phyloP scores from a whole-genome alignment of 2,329 filamentous ascomycete species.

The Lachnellula suecica region DNA sequence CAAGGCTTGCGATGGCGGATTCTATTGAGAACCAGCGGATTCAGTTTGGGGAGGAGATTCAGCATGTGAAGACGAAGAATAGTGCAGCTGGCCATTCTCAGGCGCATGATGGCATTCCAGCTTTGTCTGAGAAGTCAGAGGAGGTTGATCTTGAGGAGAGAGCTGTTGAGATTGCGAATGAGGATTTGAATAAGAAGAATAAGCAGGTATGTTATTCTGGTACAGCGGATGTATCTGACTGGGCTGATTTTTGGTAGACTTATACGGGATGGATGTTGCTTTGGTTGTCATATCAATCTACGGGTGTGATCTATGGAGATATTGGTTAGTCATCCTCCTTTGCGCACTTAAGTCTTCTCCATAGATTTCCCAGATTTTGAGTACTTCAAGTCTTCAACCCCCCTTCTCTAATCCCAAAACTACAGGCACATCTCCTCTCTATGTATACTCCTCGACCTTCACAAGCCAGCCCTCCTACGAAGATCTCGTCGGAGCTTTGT shows the following conservation, averaged over 20 bases:
- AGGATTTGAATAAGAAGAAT: slow-evolving; percentile 29
- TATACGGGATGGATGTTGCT: slow-evolving; percentile 27
- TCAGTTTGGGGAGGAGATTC: slow-evolving; percentile 25
- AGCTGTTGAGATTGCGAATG: slow-evolving; percentile 23
- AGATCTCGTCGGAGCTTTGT: slow-evolving; percentile 63
- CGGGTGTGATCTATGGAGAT: slow-evolving; percentile 68
- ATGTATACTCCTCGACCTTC: slow-evolving; percentile 71
- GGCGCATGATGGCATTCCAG: slow-evolving; percentile 6
- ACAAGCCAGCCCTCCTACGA: slow-evolving; percentile 51
- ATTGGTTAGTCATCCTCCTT: slow-evolving; percentile 44
- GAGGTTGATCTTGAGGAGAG: slow-evolving; percentile 23
- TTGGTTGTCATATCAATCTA: slow-evolving; percentile 62
- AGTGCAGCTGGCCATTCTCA: slow-evolving; percentile 8
- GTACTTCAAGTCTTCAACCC: neutral
- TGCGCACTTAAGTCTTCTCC: neutral
- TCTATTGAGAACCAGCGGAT: slow-evolving; percentile 11
- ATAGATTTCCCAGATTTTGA: neutral
- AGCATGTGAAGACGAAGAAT: slow-evolving; percentile 15
- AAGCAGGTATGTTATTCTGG: slow-evolving; percentile 26
- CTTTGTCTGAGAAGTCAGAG: slow-evolving; percentile 19
- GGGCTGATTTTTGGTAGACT: slow-evolving; percentile 12
- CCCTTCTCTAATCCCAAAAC: neutral
- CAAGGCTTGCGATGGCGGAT: slow-evolving; percentile 16
- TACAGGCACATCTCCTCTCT: slow-evolving; percentile 55
- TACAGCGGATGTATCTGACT: neutral